A percentile compares a stretch with the other conserved stretches of the same genome.
These are phyloP conservation scores for Digitaria exilis DNA, from an alignment of 202 grass and related monocot genomes.

Conservation along the genomic window DNA sequence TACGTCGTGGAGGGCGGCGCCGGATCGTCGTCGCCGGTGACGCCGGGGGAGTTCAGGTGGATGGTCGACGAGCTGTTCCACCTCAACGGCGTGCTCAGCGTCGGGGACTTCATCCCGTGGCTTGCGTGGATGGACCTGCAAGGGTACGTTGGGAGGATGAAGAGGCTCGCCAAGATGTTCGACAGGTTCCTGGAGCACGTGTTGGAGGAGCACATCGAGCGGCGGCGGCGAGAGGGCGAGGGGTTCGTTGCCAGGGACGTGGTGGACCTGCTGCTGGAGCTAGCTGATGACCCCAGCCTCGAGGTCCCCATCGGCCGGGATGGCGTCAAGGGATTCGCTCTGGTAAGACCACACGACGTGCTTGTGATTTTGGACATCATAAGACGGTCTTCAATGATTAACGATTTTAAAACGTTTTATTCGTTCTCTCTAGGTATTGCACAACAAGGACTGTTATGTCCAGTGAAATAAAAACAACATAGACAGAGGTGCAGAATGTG, in stretches of 20 bases:
- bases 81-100: background rate
- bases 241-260: background rate
- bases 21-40: background rate
- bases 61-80: background rate
- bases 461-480: background rate
- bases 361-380: too few relatives aligned
- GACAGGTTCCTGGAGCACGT: constrained; percentile 10
- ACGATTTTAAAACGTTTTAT: too few relatives aligned
- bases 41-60: background rate
- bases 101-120: constrained; percentile 7
- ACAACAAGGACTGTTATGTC: too few relatives aligned
- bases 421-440: too few relatives aligned
- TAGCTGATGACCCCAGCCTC: background rate
- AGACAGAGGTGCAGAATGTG: background rate
- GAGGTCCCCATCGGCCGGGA: background rate
- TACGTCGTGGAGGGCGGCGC: background rate
- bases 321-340: background rate
- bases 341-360: background rate
- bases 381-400: too few relatives aligned
- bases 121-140: background rate
- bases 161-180: background rate
- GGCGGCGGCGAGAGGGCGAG: background rate
- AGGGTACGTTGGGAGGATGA: constrained; percentile 13
- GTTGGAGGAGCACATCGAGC: constrained; percentile 3
- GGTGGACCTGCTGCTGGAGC: constrained; percentile 1